Evolutionary conservation across 192 early-diverging fungal genomes (phyloP).

Genomic region (Rhizophagus clarus): DNA sequence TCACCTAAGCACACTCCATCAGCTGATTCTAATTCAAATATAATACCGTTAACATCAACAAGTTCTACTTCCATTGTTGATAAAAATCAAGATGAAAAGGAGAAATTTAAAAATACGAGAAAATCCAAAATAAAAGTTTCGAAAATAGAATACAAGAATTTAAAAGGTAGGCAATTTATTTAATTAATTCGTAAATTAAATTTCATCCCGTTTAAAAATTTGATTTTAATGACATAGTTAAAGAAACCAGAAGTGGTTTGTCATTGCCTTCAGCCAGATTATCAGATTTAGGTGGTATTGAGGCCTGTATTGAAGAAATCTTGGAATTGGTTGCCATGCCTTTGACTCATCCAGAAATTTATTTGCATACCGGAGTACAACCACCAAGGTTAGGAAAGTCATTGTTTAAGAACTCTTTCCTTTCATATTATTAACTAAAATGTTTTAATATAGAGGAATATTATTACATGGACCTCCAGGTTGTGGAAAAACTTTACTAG

Average conservation of each 20-base stretch:
- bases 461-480: slow-evolving; percentile 96
- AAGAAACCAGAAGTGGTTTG: neutral
- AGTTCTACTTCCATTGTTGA: neutral
- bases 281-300: slow-evolving; percentile 89
- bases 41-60: neutral
- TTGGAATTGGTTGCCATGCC: slow-evolving; percentile 93
- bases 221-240: neutral
- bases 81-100: neutral
- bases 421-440: neutral
- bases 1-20: slow-evolving; percentile 32
- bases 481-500: slow-evolving; percentile 94
- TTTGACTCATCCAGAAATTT: slow-evolving; percentile 90
- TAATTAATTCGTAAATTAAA: neutral
- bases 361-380: slow-evolving; percentile 87
- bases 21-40: slow-evolving; percentile 35
- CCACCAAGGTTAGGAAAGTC: slow-evolving; percentile 59
- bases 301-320: slow-evolving; percentile 85
- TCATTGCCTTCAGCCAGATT: slow-evolving; percentile 59
- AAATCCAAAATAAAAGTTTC: neutral
- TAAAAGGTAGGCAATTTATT: neutral
- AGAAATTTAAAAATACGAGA: neutral
- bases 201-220: neutral
- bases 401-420: neutral
- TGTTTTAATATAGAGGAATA: slow-evolving; percentile 67
- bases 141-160: neutral